Evolutionary conservation across 2,329 filamentous ascomycete genomes (phyloP), one percentile per base, ranked within the genome.

Genomic region (Paecilomyces formosus): DNA sequence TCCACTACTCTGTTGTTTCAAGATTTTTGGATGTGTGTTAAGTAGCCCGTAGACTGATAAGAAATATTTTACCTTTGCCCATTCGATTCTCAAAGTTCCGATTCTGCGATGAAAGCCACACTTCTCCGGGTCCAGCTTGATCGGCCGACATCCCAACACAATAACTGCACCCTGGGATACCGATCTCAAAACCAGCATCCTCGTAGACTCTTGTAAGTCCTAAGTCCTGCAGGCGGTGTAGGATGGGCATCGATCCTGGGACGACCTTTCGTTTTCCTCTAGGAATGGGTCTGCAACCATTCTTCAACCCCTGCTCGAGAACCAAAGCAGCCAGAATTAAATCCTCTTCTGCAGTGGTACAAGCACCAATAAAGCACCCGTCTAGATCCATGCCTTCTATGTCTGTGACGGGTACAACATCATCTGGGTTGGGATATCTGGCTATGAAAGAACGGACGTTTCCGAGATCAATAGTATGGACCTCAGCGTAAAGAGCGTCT

Each of bases 11-110:
- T 3, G 24, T 1, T 26, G 6, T 26, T 26, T 26, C 2, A 6
- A 3, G 24, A 6, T 1, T 26, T 26, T 26, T 26, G 1, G 52
- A 4, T 4, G n/a, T 24, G 49, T 24, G 18, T 11, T n/a, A 52
- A 9, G 54, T 26, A 58, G 3, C 33, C n/a, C 18, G 8, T 21
- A 31, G 31, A 18, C 12, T 18, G 22, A 18, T 31, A n/a, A 8
- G 50, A 60, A 33, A 26, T 30, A 18, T 58, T 57, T 26, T 57
- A 73, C 76, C 75, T 61, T 68, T 70, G 1, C 76, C 76, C 75
- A 79, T 79, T 2, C 77, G 64, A 60, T 80, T 79, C 60, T 76
- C 64, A 58, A 79, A 79, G 61, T 80, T 79, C 11, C 77, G 67
- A 58, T 80, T 79, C 63, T 79, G 76, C 12, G 73, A 76, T n/a